Evolutionary conservation across 139 green algal species (phyloP), one percentile per base, ranked within the genome.

Genomic region (Haematococcus lacustris): DNA sequence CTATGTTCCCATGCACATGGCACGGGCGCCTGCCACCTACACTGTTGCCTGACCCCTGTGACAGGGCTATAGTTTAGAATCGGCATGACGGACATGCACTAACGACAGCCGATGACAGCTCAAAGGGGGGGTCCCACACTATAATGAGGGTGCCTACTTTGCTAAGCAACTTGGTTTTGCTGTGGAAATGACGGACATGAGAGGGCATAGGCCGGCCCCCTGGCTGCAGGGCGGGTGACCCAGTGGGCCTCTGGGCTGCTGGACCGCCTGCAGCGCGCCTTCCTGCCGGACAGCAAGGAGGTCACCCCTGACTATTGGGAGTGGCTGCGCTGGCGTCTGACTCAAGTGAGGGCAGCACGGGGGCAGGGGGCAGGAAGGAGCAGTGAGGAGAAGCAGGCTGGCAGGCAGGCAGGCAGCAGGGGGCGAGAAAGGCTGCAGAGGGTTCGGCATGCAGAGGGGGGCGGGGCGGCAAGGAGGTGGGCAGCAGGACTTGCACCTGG

Each of bases 261-360:
- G 13, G 57, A 74, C n/a, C 38, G 51, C 25, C 34, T 87, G 38
- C 47, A 30, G 2, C 32, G 57, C 2, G 75, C 80, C 1, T 91
- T 93, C 75, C 70, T 91, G 25, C 87, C 86, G 3, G 66, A 82
- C 35, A 51, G 76, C 25, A 62, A 82, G 32, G 80, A 91, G 43
- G 92, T 97, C 0, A 93, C 83, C 25, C 37, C 74, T 38, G 92
- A 97, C 77, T 98, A 98, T 82, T 98, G 93, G 93, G 68, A 85
- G 9, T 98, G 93, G 76, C 71, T 87, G 50, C 71, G 78, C 4
- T 98, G 90, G 89, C 80, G 92, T 21, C 47, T 85, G 3, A 66
- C 71, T 30, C 81, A 87, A 76, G 84, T 84, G 13, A 2, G 37
- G 6, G 25, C 30, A 38, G 6, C 1, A 1, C 47, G 30, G 21